Conservation (phyloP, 495 filamentous ascomycete species). For the Glarea lozoyensis region DNA sequence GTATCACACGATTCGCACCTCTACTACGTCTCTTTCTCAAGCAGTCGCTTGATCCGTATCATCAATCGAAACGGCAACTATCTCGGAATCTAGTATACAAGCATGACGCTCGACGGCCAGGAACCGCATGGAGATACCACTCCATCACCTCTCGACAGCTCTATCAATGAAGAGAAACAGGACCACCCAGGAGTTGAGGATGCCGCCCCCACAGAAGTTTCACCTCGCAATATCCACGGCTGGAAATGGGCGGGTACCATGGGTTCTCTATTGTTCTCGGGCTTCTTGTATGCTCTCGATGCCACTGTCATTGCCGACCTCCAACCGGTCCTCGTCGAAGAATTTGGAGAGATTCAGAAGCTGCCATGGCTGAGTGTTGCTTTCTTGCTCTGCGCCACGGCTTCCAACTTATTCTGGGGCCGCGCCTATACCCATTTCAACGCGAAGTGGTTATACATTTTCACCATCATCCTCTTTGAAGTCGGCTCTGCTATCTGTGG, state of each 20-base stretch:
- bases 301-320: constrained; percentile 53
- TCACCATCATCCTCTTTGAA: constrained; percentile 39
- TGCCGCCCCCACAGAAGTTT: no score
- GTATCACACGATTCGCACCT: no score
- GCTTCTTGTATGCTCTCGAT: constrained; percentile 20
- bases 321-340: constrained; percentile 41
- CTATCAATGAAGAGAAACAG: no score
- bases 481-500: constrained; percentile 47
- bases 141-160: no score
- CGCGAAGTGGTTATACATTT: constrained; percentile 45
- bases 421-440: constrained; percentile 44
- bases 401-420: constrained; percentile 33
- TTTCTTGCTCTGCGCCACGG: constrained; percentile 40
- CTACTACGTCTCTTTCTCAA: no score
- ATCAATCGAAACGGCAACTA: no score
- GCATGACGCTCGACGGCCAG: no score
- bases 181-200: no score
- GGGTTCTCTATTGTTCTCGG: constrained; percentile 11
- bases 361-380: constrained; percentile 48
- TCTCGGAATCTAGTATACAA: no score
- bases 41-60: no score
- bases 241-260: constrained; percentile 15
- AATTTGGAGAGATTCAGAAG: constrained; percentile 41
- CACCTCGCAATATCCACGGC: no score
- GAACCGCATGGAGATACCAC: no score